These are phyloP conservation scores for Grosmannia serpens DNA, from an alignment of 2,329 filamentous ascomycete species.

Conservation along the genomic window DNA sequence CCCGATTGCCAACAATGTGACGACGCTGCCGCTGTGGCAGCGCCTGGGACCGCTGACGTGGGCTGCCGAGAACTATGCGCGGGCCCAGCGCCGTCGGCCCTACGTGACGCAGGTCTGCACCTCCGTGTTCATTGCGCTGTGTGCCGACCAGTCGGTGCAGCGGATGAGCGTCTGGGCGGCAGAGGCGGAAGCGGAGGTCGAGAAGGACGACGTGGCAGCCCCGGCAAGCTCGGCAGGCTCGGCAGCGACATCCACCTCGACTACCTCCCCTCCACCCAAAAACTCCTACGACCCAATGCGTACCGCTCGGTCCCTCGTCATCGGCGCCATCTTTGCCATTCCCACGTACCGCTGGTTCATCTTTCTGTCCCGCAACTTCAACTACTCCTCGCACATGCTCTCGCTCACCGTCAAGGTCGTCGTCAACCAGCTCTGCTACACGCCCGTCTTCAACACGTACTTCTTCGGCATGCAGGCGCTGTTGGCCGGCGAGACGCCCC, in stretches of 20 bases:
- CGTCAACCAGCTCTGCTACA: conserved; percentile 71
- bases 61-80: conserved; percentile 49
- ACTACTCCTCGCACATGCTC: conserved; percentile 61
- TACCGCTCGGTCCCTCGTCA: conserved; percentile 59
- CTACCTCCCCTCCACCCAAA: background rate
- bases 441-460: conserved; percentile 71
- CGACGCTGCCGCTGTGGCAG: conserved; percentile 39
- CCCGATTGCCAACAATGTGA: conserved; percentile 30
- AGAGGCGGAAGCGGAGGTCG: conserved; percentile 21
- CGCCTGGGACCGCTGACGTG: conserved; percentile 45
- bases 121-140: conserved; percentile 66
- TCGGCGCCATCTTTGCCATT: conserved; percentile 62
- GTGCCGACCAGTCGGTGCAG: conserved; percentile 70
- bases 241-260: background rate
- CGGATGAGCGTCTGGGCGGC: conserved; percentile 37
- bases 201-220: background rate
- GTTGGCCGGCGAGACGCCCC: conserved; percentile 53
- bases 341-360: conserved; percentile 69
- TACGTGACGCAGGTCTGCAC: conserved; percentile 70
- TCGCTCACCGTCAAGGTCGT: conserved; percentile 67
- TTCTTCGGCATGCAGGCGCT: conserved; percentile 75
- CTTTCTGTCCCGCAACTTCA: conserved; percentile 72
- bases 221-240: background rate
- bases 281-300: conserved; percentile 54
- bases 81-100: conserved; percentile 59